phyloP scores from a whole-genome alignment of 1,139 yeast genomes.

The Yamadazyma atmosphaerica region DNA sequence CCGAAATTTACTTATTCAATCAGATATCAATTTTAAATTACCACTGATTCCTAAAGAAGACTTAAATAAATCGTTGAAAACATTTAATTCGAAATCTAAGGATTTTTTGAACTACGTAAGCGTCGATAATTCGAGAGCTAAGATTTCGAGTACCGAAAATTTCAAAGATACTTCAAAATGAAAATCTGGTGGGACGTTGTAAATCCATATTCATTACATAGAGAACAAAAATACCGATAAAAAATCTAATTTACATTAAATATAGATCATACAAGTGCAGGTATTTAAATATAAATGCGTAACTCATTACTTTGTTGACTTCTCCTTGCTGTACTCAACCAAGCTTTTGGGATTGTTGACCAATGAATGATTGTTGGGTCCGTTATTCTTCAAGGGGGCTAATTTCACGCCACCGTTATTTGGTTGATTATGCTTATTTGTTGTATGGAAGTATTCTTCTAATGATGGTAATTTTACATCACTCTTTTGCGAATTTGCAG shows the following conservation, averaged over 20 bases:
- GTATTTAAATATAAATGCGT: no score
- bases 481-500: not conserved
- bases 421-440: slow-evolving; percentile 4
- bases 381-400: slow-evolving; percentile 17
- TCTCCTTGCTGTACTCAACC: slow-evolving; percentile 7
- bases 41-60: slow-evolving; percentile 17
- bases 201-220: no score
- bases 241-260: not conserved
- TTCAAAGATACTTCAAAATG: slow-evolving; percentile 23
- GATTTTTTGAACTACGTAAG: slow-evolving; percentile 41
- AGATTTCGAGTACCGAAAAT: slow-evolving; percentile 36
- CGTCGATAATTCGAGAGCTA: slow-evolving; percentile 3
- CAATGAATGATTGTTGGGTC: slow-evolving; percentile 1
- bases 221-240: not conserved
- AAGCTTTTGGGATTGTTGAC: slow-evolving; percentile 3
- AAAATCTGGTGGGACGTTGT: not conserved
- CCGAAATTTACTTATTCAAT: slow-evolving; percentile 52
- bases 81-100: slow-evolving; percentile 18
- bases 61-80: slow-evolving; percentile 9
- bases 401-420: slow-evolving; percentile 12
- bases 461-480: slow-evolving; percentile 18
- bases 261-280: no score
- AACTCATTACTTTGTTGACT: slow-evolving; percentile 1
- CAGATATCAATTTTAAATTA: slow-evolving; percentile 21
- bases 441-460: slow-evolving; percentile 16